phyloP scores from a whole-genome alignment of 768 basidiomycete genomes.

The Rhodotorula kratochvilovae region DNA sequence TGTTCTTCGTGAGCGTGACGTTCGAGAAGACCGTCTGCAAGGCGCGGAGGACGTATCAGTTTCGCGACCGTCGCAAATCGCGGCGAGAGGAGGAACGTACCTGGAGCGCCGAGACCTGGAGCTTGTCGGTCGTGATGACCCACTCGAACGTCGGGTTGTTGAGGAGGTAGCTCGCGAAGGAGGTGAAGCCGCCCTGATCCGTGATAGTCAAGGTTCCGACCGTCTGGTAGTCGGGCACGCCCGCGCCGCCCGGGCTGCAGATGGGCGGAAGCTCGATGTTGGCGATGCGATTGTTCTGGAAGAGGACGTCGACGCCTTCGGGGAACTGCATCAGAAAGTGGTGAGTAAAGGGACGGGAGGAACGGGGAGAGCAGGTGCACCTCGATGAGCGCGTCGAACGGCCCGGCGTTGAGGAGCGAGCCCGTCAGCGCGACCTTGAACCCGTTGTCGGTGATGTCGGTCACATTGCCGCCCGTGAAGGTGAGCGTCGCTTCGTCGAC shows the following conservation, averaged over 20 bases:
- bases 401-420: slow-evolving; percentile 4
- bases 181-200: slow-evolving; percentile 52
- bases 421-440: slow-evolving; percentile 59
- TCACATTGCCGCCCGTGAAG: slow-evolving; percentile 61
- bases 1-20: slow-evolving; percentile 58
- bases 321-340: slow-evolving; percentile 50
- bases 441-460: slow-evolving; percentile 57
- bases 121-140: slow-evolving; percentile 57
- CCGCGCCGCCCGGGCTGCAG: slow-evolving; percentile 63
- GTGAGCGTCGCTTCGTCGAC: slow-evolving; percentile 58
- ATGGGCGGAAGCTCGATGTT: slow-evolving; percentile 61
- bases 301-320: slow-evolving; percentile 55
- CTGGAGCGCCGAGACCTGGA: slow-evolving; percentile 45
- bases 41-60: not conserved
- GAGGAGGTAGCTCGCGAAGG: slow-evolving; percentile 58
- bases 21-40: slow-evolving; percentile 13
- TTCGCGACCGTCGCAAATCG: too few species aligned
- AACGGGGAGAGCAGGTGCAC: not conserved
- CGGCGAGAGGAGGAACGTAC: not conserved
- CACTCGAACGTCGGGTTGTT: slow-evolving; percentile 29
- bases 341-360: not conserved
- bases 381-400: slow-evolving; percentile 34
- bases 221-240: slow-evolving; percentile 62
- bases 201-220: slow-evolving; percentile 59
- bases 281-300: slow-evolving; percentile 49